These are phyloP conservation scores for Gossypium mustelinum DNA, from an alignment of 345 rosid genomes.

Conservation along the genomic window DNA sequence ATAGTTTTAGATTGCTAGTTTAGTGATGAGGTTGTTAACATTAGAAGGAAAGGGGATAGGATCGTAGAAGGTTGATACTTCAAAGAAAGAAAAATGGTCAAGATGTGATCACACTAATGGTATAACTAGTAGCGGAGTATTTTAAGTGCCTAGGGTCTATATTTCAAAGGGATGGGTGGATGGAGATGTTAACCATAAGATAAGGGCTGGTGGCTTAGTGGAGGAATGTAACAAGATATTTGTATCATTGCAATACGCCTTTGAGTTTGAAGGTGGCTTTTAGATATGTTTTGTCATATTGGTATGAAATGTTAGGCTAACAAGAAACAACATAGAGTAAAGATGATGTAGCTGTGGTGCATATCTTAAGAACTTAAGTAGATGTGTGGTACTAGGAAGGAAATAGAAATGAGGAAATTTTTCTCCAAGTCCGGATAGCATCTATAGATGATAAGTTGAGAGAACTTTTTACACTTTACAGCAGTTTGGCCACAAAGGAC, in stretches of 20 bases:
- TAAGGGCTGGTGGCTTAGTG: background rate
- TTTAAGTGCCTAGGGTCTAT: background rate
- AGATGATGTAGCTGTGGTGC: background rate
- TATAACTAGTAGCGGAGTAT: background rate
- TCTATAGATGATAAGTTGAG: background rate
- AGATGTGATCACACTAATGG: background rate
- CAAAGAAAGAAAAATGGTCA: background rate
- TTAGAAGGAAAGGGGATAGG: background rate
- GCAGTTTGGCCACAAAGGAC: background rate
- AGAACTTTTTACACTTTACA: background rate
- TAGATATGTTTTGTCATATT: background rate
- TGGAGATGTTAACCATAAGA: background rate
- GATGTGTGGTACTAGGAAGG: background rate
- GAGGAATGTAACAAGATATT: background rate
- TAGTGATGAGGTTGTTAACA: background rate
- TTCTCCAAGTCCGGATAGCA: background rate
- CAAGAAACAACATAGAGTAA: background rate
- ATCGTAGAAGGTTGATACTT: background rate
- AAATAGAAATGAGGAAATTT: background rate
- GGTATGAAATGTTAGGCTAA: background rate
- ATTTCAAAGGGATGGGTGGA: background rate
- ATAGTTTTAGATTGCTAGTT: background rate
- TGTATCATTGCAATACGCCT: background rate
- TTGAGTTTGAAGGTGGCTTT: background rate
- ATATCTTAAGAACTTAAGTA: background rate